Conservation (phyloP, 768 basidiomycete genomes). For the Mycena galopus region DNA sequence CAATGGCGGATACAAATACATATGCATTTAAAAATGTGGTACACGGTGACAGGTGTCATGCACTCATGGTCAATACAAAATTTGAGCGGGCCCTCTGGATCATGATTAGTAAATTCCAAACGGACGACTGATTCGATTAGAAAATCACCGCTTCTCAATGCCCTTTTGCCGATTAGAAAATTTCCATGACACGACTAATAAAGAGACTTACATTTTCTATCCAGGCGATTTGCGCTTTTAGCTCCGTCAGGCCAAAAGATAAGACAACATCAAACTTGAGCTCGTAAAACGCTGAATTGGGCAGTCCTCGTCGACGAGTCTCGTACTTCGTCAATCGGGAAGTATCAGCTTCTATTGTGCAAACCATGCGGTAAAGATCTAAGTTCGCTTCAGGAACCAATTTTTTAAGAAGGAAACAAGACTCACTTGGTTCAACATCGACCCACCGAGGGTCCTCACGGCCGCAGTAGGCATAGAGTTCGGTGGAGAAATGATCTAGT, state of each 20-base stretch:
- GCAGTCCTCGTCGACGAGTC: background rate
- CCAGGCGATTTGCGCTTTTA: conserved; percentile 67
- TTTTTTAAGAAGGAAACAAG: background rate
- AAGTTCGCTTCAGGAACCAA: background rate
- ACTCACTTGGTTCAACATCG: conserved; percentile 23
- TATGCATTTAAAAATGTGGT: background rate
- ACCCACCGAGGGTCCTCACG: conserved; percentile 25
- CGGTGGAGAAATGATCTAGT: background rate
- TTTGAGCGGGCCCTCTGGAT: conserved; percentile 52
- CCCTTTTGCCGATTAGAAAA: conserved; percentile 43
- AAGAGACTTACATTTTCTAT: conserved; percentile 56
- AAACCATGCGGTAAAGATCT: conserved; percentile 1
- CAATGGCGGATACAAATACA: background rate
- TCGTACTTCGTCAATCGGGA: conserved; percentile 2
- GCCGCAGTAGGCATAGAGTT: conserved; percentile 17
- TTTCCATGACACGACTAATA: background rate
- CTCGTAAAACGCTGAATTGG: conserved; percentile 41
- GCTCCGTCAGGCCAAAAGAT: conserved; percentile 66
- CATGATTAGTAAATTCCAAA: background rate
- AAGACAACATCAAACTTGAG: conserved; percentile 60
- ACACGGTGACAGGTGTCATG: too few relatives aligned
- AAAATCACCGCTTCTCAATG: conserved; percentile 50
- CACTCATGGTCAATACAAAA: conserved; percentile 41
- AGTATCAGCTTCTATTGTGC: conserved; percentile 21
- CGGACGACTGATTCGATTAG: background rate